Percentiles rank a stretch among this genome's conserved stretches.
phyloP scores from a whole-genome alignment of 2,329 filamentous ascomycete genomes.

The Aureobasidium leucospermi region DNA sequence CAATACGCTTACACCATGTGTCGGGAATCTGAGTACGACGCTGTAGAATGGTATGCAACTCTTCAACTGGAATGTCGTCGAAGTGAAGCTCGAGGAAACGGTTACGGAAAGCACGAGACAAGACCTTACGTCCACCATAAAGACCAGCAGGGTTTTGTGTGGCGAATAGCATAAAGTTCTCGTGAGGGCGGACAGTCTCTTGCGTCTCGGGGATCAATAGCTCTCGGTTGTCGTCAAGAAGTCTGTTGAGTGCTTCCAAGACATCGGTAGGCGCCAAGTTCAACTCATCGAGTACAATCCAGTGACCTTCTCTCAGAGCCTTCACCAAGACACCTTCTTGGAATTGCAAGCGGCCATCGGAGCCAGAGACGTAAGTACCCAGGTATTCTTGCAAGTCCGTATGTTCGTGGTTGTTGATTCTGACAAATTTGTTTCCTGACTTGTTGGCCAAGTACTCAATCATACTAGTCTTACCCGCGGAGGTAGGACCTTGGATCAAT shows the following conservation, averaged over 20 bases:
- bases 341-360: conserved; percentile 78
- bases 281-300: conserved; percentile 96
- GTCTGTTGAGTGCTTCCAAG: conserved; percentile 86
- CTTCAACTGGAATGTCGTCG: conserved; percentile 93
- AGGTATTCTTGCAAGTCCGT: conserved; percentile 97
- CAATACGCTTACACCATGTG: conserved; percentile 84
- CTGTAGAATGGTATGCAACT: conserved; percentile 85
- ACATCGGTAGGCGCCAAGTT: conserved; percentile 97
- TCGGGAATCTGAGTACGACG: conserved; percentile 82
- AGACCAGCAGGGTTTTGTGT: conserved; percentile 95
- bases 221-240: conserved; percentile 94
- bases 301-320: conserved; percentile 85
- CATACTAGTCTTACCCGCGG: conserved; percentile 98
- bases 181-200: conserved; percentile 82
- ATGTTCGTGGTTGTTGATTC: conserved; percentile 99
- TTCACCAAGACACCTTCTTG: conserved; percentile 92
- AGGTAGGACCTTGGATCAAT: conserved; percentile 92
- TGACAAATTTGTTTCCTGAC: conserved; percentile 92
- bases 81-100: conserved; percentile 95
- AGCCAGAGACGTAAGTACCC: conserved; percentile 82
- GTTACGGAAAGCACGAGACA: conserved; percentile 93
- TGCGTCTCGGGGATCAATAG: conserved; percentile 94
- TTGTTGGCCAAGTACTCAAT: conserved; percentile 96
- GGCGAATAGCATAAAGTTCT: conserved; percentile 95
- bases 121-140: conserved; percentile 87